Evolutionary conservation across 1,139 yeast genomes (phyloP).

Genomic region (Torulaspora pretoriensis): DNA sequence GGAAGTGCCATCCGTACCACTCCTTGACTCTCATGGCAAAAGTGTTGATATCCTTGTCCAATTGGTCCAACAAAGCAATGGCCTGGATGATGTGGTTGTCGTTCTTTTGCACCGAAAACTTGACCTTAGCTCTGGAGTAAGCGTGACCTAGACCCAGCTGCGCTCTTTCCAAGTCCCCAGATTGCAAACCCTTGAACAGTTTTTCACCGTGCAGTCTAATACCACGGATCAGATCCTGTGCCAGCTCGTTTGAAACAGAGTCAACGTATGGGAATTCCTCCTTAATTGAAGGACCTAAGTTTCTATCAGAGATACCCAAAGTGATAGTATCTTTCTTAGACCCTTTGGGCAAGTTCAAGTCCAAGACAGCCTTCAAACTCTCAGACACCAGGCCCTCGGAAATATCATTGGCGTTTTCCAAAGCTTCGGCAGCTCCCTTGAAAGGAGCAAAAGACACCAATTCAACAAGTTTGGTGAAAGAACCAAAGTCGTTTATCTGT

Average conservation of each 20-base stretch:
- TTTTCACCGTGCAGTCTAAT: slow-evolving; percentile 87
- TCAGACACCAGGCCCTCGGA: slow-evolving; percentile 96
- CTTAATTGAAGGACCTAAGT: slow-evolving; percentile 94
- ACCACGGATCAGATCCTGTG: slow-evolving; percentile 93
- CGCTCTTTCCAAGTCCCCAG: slow-evolving; percentile 95
- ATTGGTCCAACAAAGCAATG: slow-evolving; percentile 91
- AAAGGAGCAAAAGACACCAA: slow-evolving; percentile 95
- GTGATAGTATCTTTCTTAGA: slow-evolving; percentile 64
- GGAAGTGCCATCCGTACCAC: slow-evolving; percentile 99
- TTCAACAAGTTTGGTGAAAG: slow-evolving; percentile 89
- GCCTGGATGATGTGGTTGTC: slow-evolving; percentile 99
- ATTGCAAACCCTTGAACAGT: slow-evolving; percentile 84
- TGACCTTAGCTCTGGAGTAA: slow-evolving; percentile 96
- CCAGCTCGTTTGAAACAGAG: slow-evolving; percentile 85
- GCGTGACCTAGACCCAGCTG: slow-evolving; percentile 99
- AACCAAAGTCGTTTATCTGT: slow-evolving; percentile 79
- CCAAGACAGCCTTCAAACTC: slow-evolving; percentile 82
- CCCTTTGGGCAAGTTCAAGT: slow-evolving; percentile 85
- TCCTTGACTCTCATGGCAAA: slow-evolving; percentile 98
- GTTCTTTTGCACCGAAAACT: slow-evolving; percentile 96
- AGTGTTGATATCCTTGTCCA: slow-evolving; percentile 95
- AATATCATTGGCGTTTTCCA: slow-evolving; percentile 95
- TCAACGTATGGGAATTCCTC: slow-evolving; percentile 85
- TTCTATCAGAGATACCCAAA: slow-evolving; percentile 90
- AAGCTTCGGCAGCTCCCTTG: slow-evolving; percentile 98